Percentiles rank a stretch among this genome's conserved stretches.
phyloP scores from a whole-genome alignment of 106 monocot species.

The Dioscorea zingiberensis region DNA sequence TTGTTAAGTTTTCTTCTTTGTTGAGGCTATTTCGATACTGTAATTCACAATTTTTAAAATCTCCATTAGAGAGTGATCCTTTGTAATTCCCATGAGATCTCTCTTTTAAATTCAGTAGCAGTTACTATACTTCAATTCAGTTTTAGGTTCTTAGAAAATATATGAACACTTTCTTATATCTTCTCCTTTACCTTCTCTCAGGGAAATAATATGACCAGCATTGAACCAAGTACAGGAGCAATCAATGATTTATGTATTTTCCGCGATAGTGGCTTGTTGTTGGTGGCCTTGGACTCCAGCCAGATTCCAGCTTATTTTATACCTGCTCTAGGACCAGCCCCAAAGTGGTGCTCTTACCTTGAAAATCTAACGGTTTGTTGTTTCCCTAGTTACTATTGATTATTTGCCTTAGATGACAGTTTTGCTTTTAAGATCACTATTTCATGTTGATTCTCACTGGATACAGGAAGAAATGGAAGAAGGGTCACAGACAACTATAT shows the following conservation, averaged over 20 bases:
- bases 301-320: conserved; percentile 87
- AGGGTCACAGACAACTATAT: conserved; percentile 48
- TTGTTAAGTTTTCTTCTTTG: too few species aligned
- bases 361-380: conserved; percentile 68
- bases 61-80: too few species aligned
- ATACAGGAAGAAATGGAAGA: conserved; percentile 94
- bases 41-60: too few species aligned
- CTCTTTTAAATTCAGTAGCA: too few species aligned
- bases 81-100: too few species aligned
- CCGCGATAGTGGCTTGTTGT: conserved; percentile 75
- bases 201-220: conserved; percentile 81
- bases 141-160: not conserved
- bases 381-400: not conserved
- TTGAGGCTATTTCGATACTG: too few species aligned
- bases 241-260: conserved; percentile 88
- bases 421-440: not conserved
- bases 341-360: conserved; percentile 87
- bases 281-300: conserved; percentile 72
- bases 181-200: conserved; percentile 21
- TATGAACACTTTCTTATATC: not conserved
- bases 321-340: conserved; percentile 86
- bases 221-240: conserved; percentile 65
- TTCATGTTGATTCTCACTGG: conserved; percentile 5
- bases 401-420: not conserved
- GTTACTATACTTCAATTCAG: too few species aligned